These are phyloP conservation scores for Paracorniculantispora psalliotae DNA, from an alignment of 2,329 filamentous ascomycete genomes.

Conservation along the genomic window DNA sequence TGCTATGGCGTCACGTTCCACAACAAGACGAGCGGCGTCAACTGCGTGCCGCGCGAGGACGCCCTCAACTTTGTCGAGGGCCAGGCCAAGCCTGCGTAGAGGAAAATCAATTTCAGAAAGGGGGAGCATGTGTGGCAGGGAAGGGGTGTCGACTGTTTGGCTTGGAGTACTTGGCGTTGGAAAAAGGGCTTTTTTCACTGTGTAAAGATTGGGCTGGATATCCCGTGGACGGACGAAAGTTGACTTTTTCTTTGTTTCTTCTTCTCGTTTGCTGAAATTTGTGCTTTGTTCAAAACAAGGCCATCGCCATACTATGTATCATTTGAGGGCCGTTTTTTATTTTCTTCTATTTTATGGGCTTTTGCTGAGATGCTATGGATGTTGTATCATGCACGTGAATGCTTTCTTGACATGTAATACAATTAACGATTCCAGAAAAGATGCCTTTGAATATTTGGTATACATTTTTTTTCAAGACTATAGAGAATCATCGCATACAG, in stretches of 20 bases:
- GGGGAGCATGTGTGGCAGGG: not conserved
- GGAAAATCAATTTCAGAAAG: not conserved
- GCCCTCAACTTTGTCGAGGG: slow-evolving; percentile 93
- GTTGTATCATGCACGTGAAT: not conserved
- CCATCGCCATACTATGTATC: not conserved
- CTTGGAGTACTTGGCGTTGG: slow-evolving; percentile 11
- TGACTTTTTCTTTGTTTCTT: not conserved
- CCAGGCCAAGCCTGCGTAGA: slow-evolving; percentile 44
- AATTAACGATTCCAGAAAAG: too few species aligned
- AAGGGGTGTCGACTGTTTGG: not conserved
- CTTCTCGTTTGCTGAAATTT: not conserved
- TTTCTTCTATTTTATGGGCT: not conserved
- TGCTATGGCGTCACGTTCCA: slow-evolving; percentile 94
- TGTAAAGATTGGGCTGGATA: slow-evolving; percentile 1
- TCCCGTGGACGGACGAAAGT: not conserved
- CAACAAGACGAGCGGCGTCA: slow-evolving; percentile 91
- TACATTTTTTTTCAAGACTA: not conserved
- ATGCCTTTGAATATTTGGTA: not conserved
- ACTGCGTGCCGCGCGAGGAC: slow-evolving; percentile 81
- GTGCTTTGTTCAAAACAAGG: not conserved
- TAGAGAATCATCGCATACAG: not conserved
- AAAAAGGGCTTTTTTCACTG: not conserved
- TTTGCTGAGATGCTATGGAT: not conserved
- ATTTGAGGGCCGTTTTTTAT: not conserved
- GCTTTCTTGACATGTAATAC: too few species aligned